These are phyloP conservation scores for Xylariaceae sp. DNA, from an alignment of 2,329 filamentous ascomycete genomes.

Conservation along the genomic window DNA sequence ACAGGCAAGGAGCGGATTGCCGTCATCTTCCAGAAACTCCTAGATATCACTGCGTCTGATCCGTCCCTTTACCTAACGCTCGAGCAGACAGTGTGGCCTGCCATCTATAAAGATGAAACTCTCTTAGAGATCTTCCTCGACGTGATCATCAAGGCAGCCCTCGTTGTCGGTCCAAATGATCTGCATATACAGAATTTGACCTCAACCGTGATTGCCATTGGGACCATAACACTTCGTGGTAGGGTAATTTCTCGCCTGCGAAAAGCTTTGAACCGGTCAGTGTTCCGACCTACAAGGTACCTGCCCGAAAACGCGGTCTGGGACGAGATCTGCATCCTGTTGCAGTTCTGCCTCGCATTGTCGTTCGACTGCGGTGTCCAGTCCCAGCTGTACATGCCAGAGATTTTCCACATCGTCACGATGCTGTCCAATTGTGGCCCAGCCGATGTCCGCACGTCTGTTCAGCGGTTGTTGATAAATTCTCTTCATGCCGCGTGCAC, in stretches of 20 bases:
- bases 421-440: conserved; percentile 63
- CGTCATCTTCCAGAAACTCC: conserved; percentile 58
- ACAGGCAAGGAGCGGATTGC: conserved; percentile 62
- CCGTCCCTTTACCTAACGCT: conserved; percentile 53
- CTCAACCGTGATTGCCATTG: conserved; percentile 57
- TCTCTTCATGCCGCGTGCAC: conserved; percentile 63
- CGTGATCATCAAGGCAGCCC: conserved; percentile 58
- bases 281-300: conserved; percentile 58
- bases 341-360: conserved; percentile 60
- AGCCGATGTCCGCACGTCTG: conserved; percentile 50
- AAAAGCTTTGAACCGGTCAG: conserved; percentile 62
- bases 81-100: conserved; percentile 62
- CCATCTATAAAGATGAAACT: conserved; percentile 58
- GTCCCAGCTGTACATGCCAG: conserved; percentile 61
- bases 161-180: conserved; percentile 52
- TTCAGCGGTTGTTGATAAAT: conserved; percentile 61
- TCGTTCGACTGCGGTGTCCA: conserved; percentile 65
- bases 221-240: conserved; percentile 59
- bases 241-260: conserved; percentile 60
- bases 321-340: conserved; percentile 62
- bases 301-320: conserved; percentile 63
- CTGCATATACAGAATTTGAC: conserved; percentile 56
- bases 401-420: conserved; percentile 65
- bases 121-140: conserved; percentile 63
- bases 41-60: conserved; percentile 59